Base-by-base conservation (phyloP, 2,329 filamentous ascomycete species). In the Aspergillus persii region DNA sequence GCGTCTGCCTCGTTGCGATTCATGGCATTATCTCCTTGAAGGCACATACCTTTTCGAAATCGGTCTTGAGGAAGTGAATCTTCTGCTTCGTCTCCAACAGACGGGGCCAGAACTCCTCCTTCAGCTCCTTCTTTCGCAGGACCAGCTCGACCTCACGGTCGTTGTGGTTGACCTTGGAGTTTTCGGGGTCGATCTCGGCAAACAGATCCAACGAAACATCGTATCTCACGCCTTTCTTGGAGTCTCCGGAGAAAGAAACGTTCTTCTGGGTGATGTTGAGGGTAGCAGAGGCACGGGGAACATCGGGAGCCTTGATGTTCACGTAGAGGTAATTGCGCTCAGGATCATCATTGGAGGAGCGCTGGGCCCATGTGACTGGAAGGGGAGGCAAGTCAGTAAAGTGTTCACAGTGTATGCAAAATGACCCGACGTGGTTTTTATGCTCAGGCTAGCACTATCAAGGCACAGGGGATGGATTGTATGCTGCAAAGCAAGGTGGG, bases 361-460 rank as follows among this genome's bases (percentile, higher is more conserved):
- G 93, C 84, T 99, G 95, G 67, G 95, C 94, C 95, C 95, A 99
- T 79, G 92, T 90, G 70, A 99, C 95, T 98, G 72, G 60, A 64
- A 47, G 55, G 33, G 50, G 36, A 50, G 52, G 57, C 59, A 50
- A 48, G n/a, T 54, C 54, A 56, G 58, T 59, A 44, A 39, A 39
- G 31, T 39, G 15, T 9, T 4, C 23, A 52, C 12, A 23, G 15
- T 49, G 3, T 49, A 51, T 51, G 23, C n/a, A 31, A 51, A 51
- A 29, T 51, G n/a, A 30, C 12, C 23, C n/a, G 29, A 12, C 26
- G 59, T 64, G 52, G 53, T 41, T n/a, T 4, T 12, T 15, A 15
- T 5, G 15, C 12, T 15, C 15, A 4, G 12, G 36, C 36, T 15
- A 15, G 36, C 36, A 55, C 51, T 55, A 30, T 18, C 39, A 31